Evolutionary conservation across 768 basidiomycete species (phyloP).

Genomic region (Sarcodon sp.): DNA sequence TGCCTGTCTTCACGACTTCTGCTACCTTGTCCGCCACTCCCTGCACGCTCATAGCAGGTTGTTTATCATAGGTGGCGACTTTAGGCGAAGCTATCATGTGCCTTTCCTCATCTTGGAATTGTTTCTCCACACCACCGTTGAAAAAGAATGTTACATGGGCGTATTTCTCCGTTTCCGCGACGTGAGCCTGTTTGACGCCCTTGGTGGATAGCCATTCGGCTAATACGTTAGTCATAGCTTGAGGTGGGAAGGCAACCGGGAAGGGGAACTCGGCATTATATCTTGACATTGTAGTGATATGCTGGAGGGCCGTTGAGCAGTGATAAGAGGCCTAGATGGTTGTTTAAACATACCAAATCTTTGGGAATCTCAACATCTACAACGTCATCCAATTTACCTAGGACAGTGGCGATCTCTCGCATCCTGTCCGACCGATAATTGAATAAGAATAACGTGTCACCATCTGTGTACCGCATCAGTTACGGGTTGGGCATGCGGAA

Average conservation of each 20-base stretch:
- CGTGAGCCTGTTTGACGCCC: slow-evolving; percentile 75
- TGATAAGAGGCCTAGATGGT: neutral
- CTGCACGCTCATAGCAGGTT: slow-evolving; percentile 84
- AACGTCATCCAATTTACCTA: slow-evolving; percentile 75
- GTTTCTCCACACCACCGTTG: slow-evolving; percentile 93
- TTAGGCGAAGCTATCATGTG: slow-evolving; percentile 87
- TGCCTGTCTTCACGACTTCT: slow-evolving; percentile 54
- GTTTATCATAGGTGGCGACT: slow-evolving; percentile 87
- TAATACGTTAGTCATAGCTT: slow-evolving; percentile 86
- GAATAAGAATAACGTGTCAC: slow-evolving; percentile 90
- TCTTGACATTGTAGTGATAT: slow-evolving; percentile 87
- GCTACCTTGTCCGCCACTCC: slow-evolving; percentile 89
- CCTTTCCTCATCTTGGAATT: slow-evolving; percentile 73
- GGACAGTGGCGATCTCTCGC: slow-evolving; percentile 77
- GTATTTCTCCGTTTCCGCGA: slow-evolving; percentile 96
- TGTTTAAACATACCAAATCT: slow-evolving; percentile 44
- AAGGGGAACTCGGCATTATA: slow-evolving; percentile 92
- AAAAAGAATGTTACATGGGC: slow-evolving; percentile 98
- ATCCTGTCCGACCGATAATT: slow-evolving; percentile 97
- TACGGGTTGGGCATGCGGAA: neutral
- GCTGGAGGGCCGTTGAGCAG: slow-evolving; percentile 22
- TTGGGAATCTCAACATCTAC: slow-evolving; percentile 75
- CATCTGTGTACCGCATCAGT: slow-evolving; percentile 29
- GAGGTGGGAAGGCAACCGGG: slow-evolving; percentile 85
- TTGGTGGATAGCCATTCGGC: slow-evolving; percentile 83